Evolutionary conservation across 148 eudicot genomes (phyloP).

Genomic region (Rhododendron williamsianum): DNA sequence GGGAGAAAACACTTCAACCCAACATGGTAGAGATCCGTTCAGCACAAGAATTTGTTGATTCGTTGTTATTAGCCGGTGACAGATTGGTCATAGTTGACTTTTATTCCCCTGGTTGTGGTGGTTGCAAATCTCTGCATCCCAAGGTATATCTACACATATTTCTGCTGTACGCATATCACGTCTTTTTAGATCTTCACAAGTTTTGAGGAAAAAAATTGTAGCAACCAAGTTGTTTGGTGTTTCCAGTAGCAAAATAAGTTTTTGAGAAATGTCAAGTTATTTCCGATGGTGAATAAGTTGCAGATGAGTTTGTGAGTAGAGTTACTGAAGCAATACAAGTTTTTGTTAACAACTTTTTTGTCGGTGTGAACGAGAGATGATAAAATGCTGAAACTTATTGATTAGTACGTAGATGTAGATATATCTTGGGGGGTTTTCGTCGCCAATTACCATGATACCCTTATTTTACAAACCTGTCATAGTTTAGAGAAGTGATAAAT

Average conservation of each 20-base stretch:
- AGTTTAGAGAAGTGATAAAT: neutral
- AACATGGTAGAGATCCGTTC: constrained; percentile 83
- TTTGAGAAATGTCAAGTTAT: no score
- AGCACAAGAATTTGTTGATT: constrained; percentile 60
- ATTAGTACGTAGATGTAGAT: no score
- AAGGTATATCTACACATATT: constrained; percentile 40
- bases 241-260: no score
- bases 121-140: constrained; percentile 84
- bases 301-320: no score
- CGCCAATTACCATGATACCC: neutral
- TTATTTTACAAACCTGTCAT: neutral
- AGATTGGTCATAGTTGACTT: constrained; percentile 73
- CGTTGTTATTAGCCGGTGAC: constrained; percentile 55
- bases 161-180: neutral
- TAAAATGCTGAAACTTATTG: no score
- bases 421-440: no score
- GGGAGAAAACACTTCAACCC: constrained; percentile 79
- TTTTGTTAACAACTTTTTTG: no score
- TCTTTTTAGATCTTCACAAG: neutral
- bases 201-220: no score
- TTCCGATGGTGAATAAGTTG: no score
- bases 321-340: no score
- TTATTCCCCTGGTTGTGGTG: constrained; percentile 96
- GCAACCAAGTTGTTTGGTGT: no score
- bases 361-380: no score